Evolutionary conservation across 2,329 filamentous ascomycete species (phyloP).

Genomic region (Nigrospora sphaerica): DNA sequence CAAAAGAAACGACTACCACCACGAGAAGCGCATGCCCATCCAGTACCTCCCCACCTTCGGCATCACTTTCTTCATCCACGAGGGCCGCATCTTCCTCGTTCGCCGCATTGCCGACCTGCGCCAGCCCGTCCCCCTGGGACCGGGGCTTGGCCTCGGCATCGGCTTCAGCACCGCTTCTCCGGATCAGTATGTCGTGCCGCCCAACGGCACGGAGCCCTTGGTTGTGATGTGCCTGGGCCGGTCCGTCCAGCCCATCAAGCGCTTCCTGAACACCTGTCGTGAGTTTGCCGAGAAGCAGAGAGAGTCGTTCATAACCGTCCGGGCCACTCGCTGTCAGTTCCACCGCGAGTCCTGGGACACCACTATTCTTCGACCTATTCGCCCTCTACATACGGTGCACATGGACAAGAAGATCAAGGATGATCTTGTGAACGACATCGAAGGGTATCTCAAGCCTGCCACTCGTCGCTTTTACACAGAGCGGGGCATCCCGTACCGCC

Average conservation of each 20-base stretch:
- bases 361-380: slow-evolving; percentile 24
- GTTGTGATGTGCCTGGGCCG: slow-evolving; percentile 31
- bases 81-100: slow-evolving; percentile 26
- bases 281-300: slow-evolving; percentile 25
- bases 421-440: slow-evolving; percentile 60
- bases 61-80: slow-evolving; percentile 26
- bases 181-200: slow-evolving; percentile 24
- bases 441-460: slow-evolving; percentile 54
- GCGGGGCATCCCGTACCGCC: slow-evolving; percentile 66
- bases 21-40: slow-evolving; percentile 23
- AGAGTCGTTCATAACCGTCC: slow-evolving; percentile 27
- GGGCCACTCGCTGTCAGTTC: slow-evolving; percentile 18
- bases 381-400: slow-evolving; percentile 27
- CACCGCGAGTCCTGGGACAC: slow-evolving; percentile 24
- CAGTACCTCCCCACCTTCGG: slow-evolving; percentile 30
- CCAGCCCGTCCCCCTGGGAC: neutral
- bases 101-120: slow-evolving; percentile 18
- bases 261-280: slow-evolving; percentile 20
- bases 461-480: slow-evolving; percentile 60
- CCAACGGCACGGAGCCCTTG: slow-evolving; percentile 28
- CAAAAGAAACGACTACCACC: slow-evolving; percentile 24
- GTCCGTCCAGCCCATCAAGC: slow-evolving; percentile 21
- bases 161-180: slow-evolving; percentile 9
- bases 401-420: slow-evolving; percentile 42
- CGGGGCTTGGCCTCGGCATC: slow-evolving; percentile 2